phyloP scores from a whole-genome alignment of 2,329 filamentous ascomycete species.

The Aspergillus hortae region DNA sequence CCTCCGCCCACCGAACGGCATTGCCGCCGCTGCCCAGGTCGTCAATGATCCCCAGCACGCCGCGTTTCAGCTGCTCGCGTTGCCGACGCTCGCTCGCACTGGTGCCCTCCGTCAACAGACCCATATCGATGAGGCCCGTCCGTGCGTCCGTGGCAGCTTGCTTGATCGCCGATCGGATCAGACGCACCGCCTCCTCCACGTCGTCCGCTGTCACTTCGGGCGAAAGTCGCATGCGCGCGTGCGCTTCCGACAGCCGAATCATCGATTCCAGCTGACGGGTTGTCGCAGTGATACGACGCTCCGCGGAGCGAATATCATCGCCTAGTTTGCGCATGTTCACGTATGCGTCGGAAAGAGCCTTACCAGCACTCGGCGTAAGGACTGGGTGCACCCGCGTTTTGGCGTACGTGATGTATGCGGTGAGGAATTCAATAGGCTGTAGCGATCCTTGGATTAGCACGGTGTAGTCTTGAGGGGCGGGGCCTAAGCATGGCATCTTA shows the following conservation, averaged over 20 bases:
- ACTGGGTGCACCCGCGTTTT: conserved; percentile 79
- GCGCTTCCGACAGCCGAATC: conserved; percentile 94
- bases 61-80: conserved; percentile 79
- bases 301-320: conserved; percentile 77
- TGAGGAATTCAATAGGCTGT: conserved; percentile 90
- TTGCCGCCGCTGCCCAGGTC: conserved; percentile 68
- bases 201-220: conserved; percentile 72
- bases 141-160: conserved; percentile 93
- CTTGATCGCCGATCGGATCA: conserved; percentile 93
- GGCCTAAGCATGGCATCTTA: conserved; percentile 47
- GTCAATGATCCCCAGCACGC: conserved; percentile 70
- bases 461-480: background rate
- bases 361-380: conserved; percentile 75
- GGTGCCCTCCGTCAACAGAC: conserved; percentile 88
- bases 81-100: conserved; percentile 80
- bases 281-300: conserved; percentile 96
- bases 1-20: conserved; percentile 72
- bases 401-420: conserved; percentile 94
- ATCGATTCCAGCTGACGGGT: conserved; percentile 96
- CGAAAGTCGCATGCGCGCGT: conserved; percentile 94
- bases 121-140: conserved; percentile 94
- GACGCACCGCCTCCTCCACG: conserved; percentile 82
- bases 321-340: conserved; percentile 94
- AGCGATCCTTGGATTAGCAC: conserved; percentile 5
- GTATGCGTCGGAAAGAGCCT: conserved; percentile 80